Evolutionary conservation across 106 monocot genomes (phyloP), one percentile per base, ranked within the genome.

Genomic region (Alisma plantagoaquatica): DNA sequence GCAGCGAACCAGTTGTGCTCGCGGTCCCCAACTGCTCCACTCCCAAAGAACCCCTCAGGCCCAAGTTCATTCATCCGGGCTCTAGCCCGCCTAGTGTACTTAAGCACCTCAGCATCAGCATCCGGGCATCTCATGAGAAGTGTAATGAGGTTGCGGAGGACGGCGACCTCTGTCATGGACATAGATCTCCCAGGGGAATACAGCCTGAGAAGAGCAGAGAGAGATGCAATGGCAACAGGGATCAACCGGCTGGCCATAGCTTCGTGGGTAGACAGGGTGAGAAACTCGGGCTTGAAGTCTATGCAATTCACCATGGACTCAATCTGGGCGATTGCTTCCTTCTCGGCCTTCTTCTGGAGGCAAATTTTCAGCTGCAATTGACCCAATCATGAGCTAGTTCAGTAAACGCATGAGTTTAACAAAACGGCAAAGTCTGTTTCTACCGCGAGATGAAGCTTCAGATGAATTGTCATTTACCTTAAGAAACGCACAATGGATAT

Each of bases 1-100:
- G 71, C 85, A 14, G 96, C 96, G 69, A 98, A 89, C 96, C 96
- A 98, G 35, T 68, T 69, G 1, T 74, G 52, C 62, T 98, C 96
- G 16, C 84, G 89, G 30, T 31, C 31, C 10, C 81, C 77, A 33
- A 67, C 65, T 22, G 57, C 73, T 19, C 78, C 88, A 15, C 59
- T 74, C 41, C 88, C 94, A 43, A 87, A 94, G 73, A 87, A 87
- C 10, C 25, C 32, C 33, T 89, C 81, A 1, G 42, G 43, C 32
- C 88, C 84, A 29, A 78, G 31, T 30, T 85, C 85, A 23, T 31
- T 26, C 84, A 85, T 85, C 25, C 73, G 63, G 6, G 49, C 31
- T 51, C 51, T 28, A 60, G 76, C 89, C 65, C 46, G 69, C 70
- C 30, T 78, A 0, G 57, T 75, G 54, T 81, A 63, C 59, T 82